phyloP scores from a whole-genome alignment of 2,329 filamentous ascomycete species.

The Microdochium nivale region DNA sequence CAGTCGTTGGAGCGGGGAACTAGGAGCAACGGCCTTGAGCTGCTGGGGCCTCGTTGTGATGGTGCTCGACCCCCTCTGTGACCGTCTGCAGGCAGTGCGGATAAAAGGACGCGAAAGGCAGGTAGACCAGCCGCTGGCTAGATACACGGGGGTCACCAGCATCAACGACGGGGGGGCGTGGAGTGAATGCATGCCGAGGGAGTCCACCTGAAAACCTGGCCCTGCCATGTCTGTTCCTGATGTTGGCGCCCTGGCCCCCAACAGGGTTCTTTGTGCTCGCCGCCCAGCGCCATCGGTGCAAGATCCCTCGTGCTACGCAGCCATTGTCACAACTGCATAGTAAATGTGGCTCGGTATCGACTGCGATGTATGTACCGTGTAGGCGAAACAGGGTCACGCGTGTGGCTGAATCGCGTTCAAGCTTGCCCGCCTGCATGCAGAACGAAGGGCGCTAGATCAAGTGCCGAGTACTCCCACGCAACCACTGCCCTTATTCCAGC shows the following conservation, averaged over 20 bases:
- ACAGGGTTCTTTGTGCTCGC: not conserved
- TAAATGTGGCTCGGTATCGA: too few species aligned
- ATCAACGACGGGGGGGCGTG: not conserved
- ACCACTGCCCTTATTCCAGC: too few species aligned
- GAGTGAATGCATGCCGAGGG: not conserved
- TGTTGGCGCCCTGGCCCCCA: not conserved
- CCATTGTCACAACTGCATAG: not conserved
- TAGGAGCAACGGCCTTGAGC: not conserved
- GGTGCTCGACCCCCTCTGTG: not conserved
- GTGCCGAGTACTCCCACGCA: too few species aligned
- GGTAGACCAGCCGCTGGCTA: not conserved
- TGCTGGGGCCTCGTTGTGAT: not conserved
- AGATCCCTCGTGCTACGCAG: not conserved
- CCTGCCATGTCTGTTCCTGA: not conserved
- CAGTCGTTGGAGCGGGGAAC: not conserved
- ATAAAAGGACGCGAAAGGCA: not conserved
- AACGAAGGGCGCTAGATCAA: too few species aligned
- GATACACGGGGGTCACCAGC: not conserved
- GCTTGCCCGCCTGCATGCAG: too few species aligned
- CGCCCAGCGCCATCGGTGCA: not conserved
- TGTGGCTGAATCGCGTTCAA: too few species aligned
- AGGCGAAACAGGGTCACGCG: too few species aligned
- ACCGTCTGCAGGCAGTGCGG: not conserved
- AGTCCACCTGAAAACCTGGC: not conserved
- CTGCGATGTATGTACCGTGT: too few species aligned